These are phyloP conservation scores for Endotrypanum monterogeii DNA, from an alignment of 208 protist genomes.

Conservation along the genomic window DNA sequence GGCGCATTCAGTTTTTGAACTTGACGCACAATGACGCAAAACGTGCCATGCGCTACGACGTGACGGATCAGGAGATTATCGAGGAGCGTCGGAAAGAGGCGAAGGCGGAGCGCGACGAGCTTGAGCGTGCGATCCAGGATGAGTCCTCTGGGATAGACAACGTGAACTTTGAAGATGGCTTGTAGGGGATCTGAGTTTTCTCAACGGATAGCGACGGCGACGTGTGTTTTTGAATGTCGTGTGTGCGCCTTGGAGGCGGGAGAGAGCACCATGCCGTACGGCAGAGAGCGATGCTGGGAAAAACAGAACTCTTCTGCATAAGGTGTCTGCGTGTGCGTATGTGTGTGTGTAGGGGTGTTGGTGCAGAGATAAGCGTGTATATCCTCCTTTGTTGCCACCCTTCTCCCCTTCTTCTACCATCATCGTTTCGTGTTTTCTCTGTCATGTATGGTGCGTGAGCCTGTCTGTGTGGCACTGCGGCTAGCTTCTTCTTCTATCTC, in stretches of 20 bases:
- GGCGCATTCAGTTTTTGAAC: slow-evolving; percentile 96
- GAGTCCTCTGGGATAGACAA: slow-evolving; percentile 65
- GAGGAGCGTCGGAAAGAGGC: slow-evolving; percentile 74
- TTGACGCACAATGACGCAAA: slow-evolving; percentile 96
- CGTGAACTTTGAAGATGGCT: slow-evolving; percentile 85
- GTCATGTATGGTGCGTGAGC: neutral
- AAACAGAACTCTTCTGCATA: too few relatives aligned
- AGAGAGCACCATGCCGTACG: too few relatives aligned
- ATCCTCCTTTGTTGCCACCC: neutral
- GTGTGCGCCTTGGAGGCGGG: too few relatives aligned
- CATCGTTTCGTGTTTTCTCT: neutral
- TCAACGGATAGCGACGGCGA: neutral
- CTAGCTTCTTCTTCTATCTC: neutral
- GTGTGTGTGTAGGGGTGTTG: too few relatives aligned
- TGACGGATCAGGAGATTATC: slow-evolving; percentile 79
- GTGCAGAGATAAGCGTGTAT: neutral
- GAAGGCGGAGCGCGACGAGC: slow-evolving; percentile 58
- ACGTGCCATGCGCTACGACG: slow-evolving; percentile 90
- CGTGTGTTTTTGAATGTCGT: neutral
- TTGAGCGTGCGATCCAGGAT: slow-evolving; percentile 75
- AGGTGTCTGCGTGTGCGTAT: too few relatives aligned
- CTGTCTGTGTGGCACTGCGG: neutral
- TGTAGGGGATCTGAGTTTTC: slow-evolving; percentile 37
- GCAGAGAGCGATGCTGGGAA: too few relatives aligned
- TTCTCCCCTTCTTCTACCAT: slow-evolving; percentile 1